Conservation (phyloP, 441 rosid species). For the Melastoma candidum region DNA sequence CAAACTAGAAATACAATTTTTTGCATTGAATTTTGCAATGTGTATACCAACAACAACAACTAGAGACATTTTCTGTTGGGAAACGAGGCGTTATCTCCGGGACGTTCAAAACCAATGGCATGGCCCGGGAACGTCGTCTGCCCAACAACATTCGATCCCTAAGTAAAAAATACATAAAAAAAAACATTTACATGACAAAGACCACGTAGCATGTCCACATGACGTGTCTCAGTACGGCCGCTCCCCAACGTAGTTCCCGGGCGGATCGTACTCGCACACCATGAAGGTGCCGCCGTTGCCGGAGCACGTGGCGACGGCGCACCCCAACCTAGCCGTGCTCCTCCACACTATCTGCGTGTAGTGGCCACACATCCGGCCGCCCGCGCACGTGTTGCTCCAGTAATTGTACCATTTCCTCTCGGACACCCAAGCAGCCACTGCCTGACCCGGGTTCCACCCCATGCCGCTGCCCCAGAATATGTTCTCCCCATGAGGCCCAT, state of each 20-base stretch:
- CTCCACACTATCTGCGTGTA: constrained; percentile 65
- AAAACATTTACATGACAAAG: too few species aligned
- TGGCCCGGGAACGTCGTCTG: too few species aligned
- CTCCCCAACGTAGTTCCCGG: constrained; percentile 82
- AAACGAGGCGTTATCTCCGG: too few species aligned
- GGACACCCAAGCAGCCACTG: constrained; percentile 38
- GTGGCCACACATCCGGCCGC: constrained; percentile 49
- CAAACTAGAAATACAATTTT: too few species aligned
- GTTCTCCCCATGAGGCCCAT: constrained; percentile 61
- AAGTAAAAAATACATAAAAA: too few species aligned
- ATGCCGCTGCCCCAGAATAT: constrained; percentile 63
- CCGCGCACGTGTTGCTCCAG: constrained; percentile 33
- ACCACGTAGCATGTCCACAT: too few species aligned
- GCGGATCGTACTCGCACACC: constrained; percentile 87
- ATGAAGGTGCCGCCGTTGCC: constrained; percentile 61
- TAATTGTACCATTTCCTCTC: constrained; percentile 34
- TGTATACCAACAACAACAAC: too few species aligned
- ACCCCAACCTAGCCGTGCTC: constrained; percentile 35
- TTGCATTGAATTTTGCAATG: too few species aligned
- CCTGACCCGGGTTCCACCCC: constrained; percentile 40
- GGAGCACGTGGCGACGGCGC: constrained; percentile 34
- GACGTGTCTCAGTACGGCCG: constrained; percentile 44
- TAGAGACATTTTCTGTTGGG: too few species aligned
- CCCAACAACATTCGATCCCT: too few species aligned
- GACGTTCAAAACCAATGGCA: too few species aligned